A percentile compares a stretch with the other conserved stretches of the same genome.
These are phyloP conservation scores for Hyphopichia fennica DNA, from an alignment of 1,139 yeast genomes.

Conservation along the genomic window DNA sequence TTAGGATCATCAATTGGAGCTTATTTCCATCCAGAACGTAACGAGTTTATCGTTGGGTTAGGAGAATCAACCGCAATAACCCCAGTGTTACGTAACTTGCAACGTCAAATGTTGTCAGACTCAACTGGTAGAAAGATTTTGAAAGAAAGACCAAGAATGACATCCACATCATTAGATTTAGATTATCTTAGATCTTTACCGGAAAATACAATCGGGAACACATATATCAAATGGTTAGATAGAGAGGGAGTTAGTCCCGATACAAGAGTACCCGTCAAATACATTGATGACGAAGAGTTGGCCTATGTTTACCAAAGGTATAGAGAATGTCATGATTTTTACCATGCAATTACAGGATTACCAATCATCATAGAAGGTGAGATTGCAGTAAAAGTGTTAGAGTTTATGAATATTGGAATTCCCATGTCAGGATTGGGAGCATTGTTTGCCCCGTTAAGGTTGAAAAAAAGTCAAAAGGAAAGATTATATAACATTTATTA, in stretches of 20 bases:
- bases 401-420: constrained; percentile 86
- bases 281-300: constrained; percentile 84
- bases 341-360: constrained; percentile 86
- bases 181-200: constrained; percentile 63
- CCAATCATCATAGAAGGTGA: constrained; percentile 96
- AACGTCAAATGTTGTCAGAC: constrained; percentile 73
- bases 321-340: constrained; percentile 96
- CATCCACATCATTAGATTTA: constrained; percentile 67
- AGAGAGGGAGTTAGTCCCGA: constrained; percentile 92
- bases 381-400: constrained; percentile 88
- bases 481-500: constrained; percentile 63
- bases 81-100: constrained; percentile 59
- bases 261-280: constrained; percentile 83
- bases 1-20: constrained; percentile 83
- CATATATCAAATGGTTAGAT: constrained; percentile 79
- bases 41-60: constrained; percentile 83
- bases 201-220: constrained; percentile 71
- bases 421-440: constrained; percentile 98
- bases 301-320: constrained; percentile 91
- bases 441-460: constrained; percentile 73
- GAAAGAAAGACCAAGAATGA: constrained; percentile 79
- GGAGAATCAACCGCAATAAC: constrained; percentile 91
- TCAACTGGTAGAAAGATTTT: constrained; percentile 75
- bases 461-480: constrained; percentile 55
- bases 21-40: constrained; percentile 75